A percentile compares a stretch with the other conserved stretches of the same genome.
Evolutionary conservation across 441 rosid genomes (phyloP).

Genomic region (Populus hybrid): DNA sequence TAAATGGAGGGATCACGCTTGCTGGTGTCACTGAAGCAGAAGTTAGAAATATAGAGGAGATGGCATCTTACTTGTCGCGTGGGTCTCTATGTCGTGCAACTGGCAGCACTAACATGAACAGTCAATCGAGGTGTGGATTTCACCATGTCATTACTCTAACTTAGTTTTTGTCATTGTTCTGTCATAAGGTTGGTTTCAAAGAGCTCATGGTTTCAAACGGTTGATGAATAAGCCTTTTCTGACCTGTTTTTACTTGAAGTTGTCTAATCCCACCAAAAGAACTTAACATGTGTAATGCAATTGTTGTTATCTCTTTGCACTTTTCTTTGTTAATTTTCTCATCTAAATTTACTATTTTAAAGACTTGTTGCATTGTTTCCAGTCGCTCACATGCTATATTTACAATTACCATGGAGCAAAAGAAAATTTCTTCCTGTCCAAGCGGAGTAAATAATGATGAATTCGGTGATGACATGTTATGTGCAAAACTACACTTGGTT

Average conservation of each 20-base stretch:
- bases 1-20: slow-evolving; percentile 86
- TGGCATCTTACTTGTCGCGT: slow-evolving; percentile 66
- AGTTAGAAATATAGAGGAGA: slow-evolving; percentile 82
- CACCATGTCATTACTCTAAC: background rate
- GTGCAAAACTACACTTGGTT: slow-evolving; percentile 93
- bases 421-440: slow-evolving; percentile 46
- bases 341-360: background rate
- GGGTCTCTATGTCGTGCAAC: slow-evolving; percentile 92
- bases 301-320: background rate
- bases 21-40: slow-evolving; percentile 97
- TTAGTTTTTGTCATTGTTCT: background rate
- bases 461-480: slow-evolving; percentile 66
- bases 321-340: background rate
- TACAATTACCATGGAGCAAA: slow-evolving; percentile 90
- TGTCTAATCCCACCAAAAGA: background rate
- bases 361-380: slow-evolving; percentile 8
- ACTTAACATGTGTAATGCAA: background rate
- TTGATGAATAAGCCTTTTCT: background rate
- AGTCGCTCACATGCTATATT: slow-evolving; percentile 99
- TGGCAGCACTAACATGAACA: slow-evolving; percentile 35
- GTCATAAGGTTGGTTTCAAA: background rate
- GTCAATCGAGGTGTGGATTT: slow-evolving; percentile 61
- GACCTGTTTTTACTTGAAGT: background rate
- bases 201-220: background rate
- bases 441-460: slow-evolving; percentile 41